Conservation (phyloP, 306 rosid genomes). For the Trifolium fragiferum region DNA sequence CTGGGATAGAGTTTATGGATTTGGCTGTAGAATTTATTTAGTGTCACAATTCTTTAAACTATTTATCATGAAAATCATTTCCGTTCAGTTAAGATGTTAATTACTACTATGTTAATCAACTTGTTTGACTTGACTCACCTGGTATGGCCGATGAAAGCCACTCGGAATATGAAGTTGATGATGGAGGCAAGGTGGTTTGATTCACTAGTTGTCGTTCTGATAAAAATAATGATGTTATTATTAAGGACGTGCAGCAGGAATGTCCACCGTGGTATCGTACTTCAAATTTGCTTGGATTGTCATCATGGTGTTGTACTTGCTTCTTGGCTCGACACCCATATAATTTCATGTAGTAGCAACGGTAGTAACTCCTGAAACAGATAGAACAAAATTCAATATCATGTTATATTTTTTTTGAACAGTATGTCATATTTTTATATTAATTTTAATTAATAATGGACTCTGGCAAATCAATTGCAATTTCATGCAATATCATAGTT, state of each 20-base stretch:
- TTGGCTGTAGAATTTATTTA: neutral
- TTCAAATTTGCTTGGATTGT: constrained; percentile 53
- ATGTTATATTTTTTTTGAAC: too few species aligned
- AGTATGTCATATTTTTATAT: too few species aligned
- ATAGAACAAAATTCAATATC: too few species aligned
- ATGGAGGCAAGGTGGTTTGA: neutral
- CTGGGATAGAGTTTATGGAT: neutral
- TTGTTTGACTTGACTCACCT: too few species aligned
- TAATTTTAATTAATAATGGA: too few species aligned
- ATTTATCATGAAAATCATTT: too few species aligned
- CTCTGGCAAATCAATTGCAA: too few species aligned
- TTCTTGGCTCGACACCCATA: constrained; percentile 63
- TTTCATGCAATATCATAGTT: too few species aligned
- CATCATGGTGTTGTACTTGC: constrained; percentile 62
- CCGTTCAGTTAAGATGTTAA: too few species aligned
- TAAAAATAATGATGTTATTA: constrained; percentile 71
- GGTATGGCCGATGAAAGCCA: constrained; percentile 36
- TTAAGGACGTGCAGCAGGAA: constrained; percentile 48
- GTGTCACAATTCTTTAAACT: too few species aligned
- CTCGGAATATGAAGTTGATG: neutral
- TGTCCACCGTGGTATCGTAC: constrained; percentile 62
- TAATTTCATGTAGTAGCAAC: constrained; percentile 69
- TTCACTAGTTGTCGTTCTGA: constrained; percentile 7
- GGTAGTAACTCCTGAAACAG: neutral
- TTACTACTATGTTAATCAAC: too few species aligned